Conservation (phyloP, 2,329 filamentous ascomycete genomes). For the Hirsutella rhossiliensis region DNA sequence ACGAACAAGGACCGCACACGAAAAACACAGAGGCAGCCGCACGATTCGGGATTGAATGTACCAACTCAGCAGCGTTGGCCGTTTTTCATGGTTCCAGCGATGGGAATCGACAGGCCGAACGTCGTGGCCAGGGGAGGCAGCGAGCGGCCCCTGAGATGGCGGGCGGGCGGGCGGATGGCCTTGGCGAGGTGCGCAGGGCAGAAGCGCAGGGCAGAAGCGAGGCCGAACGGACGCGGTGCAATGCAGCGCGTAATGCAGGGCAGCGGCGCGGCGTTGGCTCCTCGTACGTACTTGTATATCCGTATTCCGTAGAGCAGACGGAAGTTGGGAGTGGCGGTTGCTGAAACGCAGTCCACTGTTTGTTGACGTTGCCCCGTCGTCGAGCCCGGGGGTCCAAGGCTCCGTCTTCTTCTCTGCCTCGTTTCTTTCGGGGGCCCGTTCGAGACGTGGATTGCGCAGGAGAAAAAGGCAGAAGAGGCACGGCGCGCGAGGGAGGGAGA, state of each 20-base stretch:
- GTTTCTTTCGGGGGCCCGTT: not conserved
- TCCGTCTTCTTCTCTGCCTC: not conserved
- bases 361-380: constrained; percentile 9
- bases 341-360: not conserved
- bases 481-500: not conserved
- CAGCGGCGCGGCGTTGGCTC: not conserved
- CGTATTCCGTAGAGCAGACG: not conserved
- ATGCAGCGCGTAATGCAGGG: not conserved
- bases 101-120: constrained; percentile 20
- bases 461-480: no score
- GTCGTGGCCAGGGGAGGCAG: constrained; percentile 8
- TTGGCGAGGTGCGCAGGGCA: constrained; percentile 2
- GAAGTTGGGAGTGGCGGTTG: not conserved
- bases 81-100: constrained; percentile 31
- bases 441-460: no score
- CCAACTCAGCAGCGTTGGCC: constrained; percentile 23
- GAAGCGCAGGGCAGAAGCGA: not conserved
- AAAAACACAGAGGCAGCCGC: constrained; percentile 1
- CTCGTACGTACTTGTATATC: not conserved
- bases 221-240: not conserved
- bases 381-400: constrained; percentile 1
- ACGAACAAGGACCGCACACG: not conserved
- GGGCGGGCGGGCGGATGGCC: constrained; percentile 1
- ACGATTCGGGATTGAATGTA: constrained; percentile 13
- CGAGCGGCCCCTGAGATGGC: constrained; percentile 10